phyloP scores from a whole-genome alignment of 1,284 basidiomycete species.

The Erythrobasidium hasegawianum region DNA sequence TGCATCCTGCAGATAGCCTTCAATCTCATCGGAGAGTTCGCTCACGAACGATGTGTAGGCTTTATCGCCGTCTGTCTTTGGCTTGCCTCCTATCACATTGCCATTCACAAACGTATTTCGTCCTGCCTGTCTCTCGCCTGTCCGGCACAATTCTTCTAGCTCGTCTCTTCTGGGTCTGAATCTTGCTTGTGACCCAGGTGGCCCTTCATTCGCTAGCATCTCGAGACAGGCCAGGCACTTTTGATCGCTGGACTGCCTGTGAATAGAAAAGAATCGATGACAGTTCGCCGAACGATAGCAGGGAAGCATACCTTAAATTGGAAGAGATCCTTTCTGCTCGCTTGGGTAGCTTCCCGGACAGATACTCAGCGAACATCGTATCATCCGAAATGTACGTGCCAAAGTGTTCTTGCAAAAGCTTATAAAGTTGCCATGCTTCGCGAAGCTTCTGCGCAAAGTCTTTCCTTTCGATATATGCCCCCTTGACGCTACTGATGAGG shows the following conservation, averaged over 20 bases:
- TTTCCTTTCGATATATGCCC: conserved; percentile 8
- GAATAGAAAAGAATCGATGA: no score
- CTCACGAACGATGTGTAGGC: conserved; percentile 16
- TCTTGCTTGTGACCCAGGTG: neutral
- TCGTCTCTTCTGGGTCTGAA: neutral
- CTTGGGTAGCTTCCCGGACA: conserved; percentile 14
- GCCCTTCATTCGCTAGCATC: neutral
- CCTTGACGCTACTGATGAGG: conserved; percentile 7
- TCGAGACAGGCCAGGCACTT: conserved; percentile 14
- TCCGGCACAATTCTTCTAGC: conserved; percentile 16
- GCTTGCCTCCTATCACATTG: conserved; percentile 25
- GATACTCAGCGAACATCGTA: conserved; percentile 19
- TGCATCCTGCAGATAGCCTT: neutral
- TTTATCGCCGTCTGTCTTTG: conserved; percentile 23
- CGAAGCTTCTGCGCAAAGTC: conserved; percentile 4
- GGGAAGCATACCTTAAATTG: conserved; percentile 19
- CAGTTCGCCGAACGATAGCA: no score
- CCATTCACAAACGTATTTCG: conserved; percentile 25
- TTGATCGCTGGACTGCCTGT: conserved; percentile 19
- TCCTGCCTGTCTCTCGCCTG: conserved; percentile 13
- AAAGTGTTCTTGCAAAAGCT: conserved; percentile 19
- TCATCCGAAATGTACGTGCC: conserved; percentile 9
- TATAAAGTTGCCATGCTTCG: conserved; percentile 22
- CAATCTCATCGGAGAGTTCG: neutral
- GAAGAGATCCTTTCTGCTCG: conserved; percentile 4